A percentile compares a stretch with the other conserved stretches of the same genome.
Evolutionary conservation across 176 grass and related monocot species (phyloP).

Genomic region (Cymbopogon citratus): DNA sequence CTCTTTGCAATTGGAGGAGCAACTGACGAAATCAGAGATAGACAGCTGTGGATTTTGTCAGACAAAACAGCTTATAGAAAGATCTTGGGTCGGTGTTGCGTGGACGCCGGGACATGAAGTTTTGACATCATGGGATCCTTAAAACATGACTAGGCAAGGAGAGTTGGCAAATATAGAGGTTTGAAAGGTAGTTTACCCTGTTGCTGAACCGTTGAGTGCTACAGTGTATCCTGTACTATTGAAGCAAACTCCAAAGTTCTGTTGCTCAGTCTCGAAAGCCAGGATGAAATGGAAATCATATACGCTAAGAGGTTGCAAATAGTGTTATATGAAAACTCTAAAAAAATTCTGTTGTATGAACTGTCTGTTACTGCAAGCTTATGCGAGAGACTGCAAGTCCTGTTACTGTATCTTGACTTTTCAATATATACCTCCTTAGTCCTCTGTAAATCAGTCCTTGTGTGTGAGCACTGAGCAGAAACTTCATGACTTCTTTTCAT

Average conservation of each 20-base stretch:
- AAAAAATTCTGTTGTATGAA: background rate
- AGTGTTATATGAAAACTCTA: background rate
- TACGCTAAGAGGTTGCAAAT: background rate
- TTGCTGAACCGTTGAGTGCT: background rate
- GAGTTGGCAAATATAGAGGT: background rate
- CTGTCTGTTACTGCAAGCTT: background rate
- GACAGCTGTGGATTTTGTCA: no score
- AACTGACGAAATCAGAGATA: no score
- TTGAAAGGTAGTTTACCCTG: background rate
- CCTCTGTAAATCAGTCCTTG: no score
- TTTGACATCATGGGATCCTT: background rate
- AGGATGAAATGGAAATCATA: background rate
- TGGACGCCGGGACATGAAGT: no score
- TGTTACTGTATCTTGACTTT: background rate
- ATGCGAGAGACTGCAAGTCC: background rate
- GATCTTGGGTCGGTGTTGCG: no score
- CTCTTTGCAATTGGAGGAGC: background rate
- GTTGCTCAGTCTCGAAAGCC: background rate
- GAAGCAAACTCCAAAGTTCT: background rate
- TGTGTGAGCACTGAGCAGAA: no score
- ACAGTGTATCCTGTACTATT: background rate
- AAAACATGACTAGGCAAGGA: background rate
- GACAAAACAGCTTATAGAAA: no score
- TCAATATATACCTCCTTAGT: background rate
- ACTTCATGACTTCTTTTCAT: no score